These are phyloP conservation scores for Acanthamoeba culbertsoni DNA, from an alignment of 208 protist genomes.

Conservation along the genomic window DNA sequence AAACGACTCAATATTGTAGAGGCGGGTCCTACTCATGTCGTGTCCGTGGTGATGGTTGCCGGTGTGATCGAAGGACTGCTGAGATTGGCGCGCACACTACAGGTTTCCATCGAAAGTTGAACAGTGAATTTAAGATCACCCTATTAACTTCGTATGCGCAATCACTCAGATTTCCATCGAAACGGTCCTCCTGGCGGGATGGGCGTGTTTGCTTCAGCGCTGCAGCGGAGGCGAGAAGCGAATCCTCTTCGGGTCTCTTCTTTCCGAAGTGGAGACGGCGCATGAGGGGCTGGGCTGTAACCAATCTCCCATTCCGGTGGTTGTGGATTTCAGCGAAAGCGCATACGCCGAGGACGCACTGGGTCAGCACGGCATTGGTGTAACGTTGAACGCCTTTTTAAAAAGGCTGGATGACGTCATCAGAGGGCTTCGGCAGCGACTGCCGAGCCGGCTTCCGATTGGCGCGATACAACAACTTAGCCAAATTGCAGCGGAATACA, in stretches of 20 bases:
- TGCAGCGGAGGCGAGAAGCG: conserved; percentile 2
- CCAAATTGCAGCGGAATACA: not conserved
- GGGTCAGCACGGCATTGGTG: not conserved
- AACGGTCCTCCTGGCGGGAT: not conserved
- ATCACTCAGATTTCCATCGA: not conserved
- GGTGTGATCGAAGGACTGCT: no score
- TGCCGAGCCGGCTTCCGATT: not conserved
- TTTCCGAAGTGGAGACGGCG: not conserved
- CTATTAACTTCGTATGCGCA: not conserved
- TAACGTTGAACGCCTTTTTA: not conserved
- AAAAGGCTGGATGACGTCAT: not conserved
- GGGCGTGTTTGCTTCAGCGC: not conserved
- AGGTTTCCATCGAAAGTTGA: no score
- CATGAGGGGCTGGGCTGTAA: not conserved
- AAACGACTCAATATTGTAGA: no score
- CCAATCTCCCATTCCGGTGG: not conserved
- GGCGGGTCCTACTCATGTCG: no score
- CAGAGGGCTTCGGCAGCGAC: not conserved
- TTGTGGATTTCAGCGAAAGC: not conserved
- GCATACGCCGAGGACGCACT: not conserved
- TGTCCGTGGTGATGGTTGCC: no score
- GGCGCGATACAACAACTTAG: not conserved
- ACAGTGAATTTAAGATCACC: no score
- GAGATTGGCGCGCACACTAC: no score
- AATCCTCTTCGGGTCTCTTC: not conserved